Percentiles rank a stretch among this genome's conserved stretches.
These are phyloP conservation scores for Xylariaceae sp. DNA, from an alignment of 2,329 filamentous ascomycete species.

Conservation along the genomic window DNA sequence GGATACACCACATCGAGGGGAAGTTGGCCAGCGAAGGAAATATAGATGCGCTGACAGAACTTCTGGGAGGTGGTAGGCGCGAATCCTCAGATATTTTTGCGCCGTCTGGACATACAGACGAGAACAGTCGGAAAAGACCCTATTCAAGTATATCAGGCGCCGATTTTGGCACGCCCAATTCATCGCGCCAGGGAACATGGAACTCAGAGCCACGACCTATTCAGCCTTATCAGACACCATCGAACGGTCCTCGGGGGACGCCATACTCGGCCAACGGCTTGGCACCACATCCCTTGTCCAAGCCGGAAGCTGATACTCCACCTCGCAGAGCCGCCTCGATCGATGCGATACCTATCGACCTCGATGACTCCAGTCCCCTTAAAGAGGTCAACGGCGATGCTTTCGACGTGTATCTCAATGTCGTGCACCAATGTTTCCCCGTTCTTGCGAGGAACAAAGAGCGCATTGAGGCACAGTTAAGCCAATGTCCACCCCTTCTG, in stretches of 20 bases:
- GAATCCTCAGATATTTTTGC: slow-evolving; percentile 58
- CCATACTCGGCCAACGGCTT: slow-evolving; percentile 50
- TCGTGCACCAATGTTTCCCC: slow-evolving; percentile 71
- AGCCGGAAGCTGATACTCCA: slow-evolving; percentile 41
- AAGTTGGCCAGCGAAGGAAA: slow-evolving; percentile 66
- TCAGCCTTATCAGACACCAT: slow-evolving; percentile 47
- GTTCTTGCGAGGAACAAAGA: slow-evolving; percentile 65
- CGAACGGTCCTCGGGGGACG: slow-evolving; percentile 35
- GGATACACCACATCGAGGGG: slow-evolving; percentile 81
- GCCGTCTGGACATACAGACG: slow-evolving; percentile 51
- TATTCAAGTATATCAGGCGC: slow-evolving; percentile 46
- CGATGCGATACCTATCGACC: slow-evolving; percentile 38
- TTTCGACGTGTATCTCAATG: slow-evolving; percentile 62
- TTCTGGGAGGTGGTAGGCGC: slow-evolving; percentile 42
- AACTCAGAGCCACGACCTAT: slow-evolving; percentile 54
- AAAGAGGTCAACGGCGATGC: slow-evolving; percentile 52
- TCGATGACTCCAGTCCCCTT: slow-evolving; percentile 41
- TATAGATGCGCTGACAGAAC: slow-evolving; percentile 53
- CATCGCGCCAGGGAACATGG: slow-evolving; percentile 53
- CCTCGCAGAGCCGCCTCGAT: slow-evolving; percentile 44
- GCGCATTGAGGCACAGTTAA: slow-evolving; percentile 61
- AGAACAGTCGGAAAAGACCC: slow-evolving; percentile 44
- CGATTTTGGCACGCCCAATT: slow-evolving; percentile 46
- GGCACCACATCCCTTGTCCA: slow-evolving; percentile 53
- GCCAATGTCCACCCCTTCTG: slow-evolving; percentile 60